A percentile compares a stretch with the other conserved stretches of the same genome.
Conservation (phyloP, 140 eudicot species). For the Anethum foeniculum region DNA sequence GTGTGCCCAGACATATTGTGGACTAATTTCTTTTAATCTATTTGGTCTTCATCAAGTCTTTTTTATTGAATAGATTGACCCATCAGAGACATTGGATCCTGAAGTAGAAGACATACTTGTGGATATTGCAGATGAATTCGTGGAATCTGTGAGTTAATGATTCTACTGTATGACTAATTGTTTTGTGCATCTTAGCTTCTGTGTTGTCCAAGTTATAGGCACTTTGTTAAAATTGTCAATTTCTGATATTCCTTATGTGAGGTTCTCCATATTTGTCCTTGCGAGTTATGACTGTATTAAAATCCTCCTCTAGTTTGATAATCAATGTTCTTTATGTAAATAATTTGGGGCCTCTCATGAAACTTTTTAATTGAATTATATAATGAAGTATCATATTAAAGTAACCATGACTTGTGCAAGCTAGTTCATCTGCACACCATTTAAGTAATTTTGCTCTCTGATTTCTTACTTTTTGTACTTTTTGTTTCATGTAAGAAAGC, state of each 20-base stretch:
- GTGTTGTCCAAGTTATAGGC: neutral
- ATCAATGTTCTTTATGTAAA: neutral
- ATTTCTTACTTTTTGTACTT: neutral
- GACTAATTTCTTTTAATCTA: neutral
- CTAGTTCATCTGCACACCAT: neutral
- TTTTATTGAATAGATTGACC: conserved; percentile 53
- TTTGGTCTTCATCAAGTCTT: neutral
- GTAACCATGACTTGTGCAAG: neutral
- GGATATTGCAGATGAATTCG: conserved; percentile 92
- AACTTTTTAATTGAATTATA: too few relatives aligned
- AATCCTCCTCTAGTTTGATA: neutral
- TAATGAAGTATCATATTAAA: neutral
- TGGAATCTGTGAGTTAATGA: conserved; percentile 65
- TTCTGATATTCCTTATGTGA: neutral
- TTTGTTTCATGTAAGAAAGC: neutral
- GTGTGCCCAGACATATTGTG: neutral
- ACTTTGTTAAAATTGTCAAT: neutral
- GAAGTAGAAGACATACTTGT: conserved; percentile 89
- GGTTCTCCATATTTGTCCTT: neutral
- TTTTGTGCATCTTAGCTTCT: neutral
- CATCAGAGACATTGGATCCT: conserved; percentile 68
- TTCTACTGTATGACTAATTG: neutral
- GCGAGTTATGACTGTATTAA: neutral
- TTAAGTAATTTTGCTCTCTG: neutral
- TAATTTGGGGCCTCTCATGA: neutral